phyloP scores from a whole-genome alignment of 352 stramenopile species.

The Phytopythium aichiense region DNA sequence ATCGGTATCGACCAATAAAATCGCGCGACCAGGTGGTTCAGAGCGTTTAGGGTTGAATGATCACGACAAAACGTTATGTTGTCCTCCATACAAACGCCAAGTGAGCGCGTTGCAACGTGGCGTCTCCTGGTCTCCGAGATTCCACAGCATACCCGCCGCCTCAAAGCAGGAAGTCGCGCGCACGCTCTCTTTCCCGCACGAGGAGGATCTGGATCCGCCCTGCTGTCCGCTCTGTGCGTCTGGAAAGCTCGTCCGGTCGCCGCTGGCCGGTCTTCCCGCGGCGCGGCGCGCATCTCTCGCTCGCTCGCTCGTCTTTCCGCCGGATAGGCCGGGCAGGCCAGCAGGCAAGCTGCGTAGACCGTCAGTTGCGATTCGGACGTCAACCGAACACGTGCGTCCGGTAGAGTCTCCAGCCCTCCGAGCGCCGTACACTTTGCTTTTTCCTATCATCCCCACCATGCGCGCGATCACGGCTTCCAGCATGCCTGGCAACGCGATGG shows the following conservation, averaged over 20 bases:
- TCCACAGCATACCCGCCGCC: no score
- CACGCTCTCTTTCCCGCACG: neutral
- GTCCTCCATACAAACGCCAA: neutral
- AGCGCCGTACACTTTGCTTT: neutral
- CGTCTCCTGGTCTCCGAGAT: neutral
- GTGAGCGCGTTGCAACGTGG: neutral
- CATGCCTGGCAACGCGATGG: neutral
- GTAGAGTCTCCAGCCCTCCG: neutral
- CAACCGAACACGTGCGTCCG: conserved; percentile 3
- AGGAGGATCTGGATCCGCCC: neutral
- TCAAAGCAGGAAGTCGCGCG: neutral
- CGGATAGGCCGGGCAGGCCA: neutral
- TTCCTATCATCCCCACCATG: neutral
- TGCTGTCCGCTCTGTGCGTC: neutral
- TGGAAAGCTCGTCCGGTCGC: neutral
- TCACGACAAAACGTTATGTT: neutral
- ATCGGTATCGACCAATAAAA: conserved; percentile 2
- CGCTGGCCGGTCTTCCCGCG: neutral
- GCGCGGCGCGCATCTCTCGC: neutral
- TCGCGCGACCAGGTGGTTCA: neutral
- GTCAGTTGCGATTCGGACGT: conserved; percentile 11
- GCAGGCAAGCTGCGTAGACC: neutral
- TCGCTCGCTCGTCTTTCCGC: conserved; percentile 5
- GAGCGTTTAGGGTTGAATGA: conserved; percentile 9
- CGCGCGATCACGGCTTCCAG: neutral